Percentiles rank a stretch among this genome's conserved stretches.
These are phyloP conservation scores for Cadophora gregata DNA, from an alignment of 2,329 filamentous ascomycete genomes.

Conservation along the genomic window DNA sequence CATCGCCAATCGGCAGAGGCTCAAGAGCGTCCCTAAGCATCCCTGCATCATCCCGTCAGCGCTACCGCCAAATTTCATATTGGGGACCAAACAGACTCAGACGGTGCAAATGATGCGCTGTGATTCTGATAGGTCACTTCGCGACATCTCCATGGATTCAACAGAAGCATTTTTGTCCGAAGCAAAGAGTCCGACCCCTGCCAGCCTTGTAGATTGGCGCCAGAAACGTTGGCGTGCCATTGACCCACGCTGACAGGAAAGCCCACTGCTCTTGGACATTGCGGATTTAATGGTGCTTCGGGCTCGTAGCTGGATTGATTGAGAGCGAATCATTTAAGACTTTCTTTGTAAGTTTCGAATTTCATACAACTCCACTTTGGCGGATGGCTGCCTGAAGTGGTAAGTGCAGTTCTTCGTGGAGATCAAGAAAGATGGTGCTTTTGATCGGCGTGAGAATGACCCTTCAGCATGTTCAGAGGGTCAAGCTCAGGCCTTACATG, in stretches of 20 bases:
- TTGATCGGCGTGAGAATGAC: background rate
- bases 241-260: constrained; percentile 9
- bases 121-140: constrained; percentile 4
- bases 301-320: background rate
- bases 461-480: background rate
- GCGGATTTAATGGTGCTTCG: constrained; percentile 20
- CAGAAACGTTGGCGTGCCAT: background rate
- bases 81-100: background rate
- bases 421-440: background rate
- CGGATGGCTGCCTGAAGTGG: background rate
- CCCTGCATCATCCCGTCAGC: constrained; percentile 6
- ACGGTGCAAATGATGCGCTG: background rate
- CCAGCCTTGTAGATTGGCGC: background rate
- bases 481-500: background rate
- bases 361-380: background rate
- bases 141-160: background rate
- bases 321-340: background rate
- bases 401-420: background rate
- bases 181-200: constrained; percentile 21
- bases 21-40: too few relatives aligned
- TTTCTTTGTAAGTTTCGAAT: background rate
- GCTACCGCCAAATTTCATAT: background rate
- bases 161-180: background rate
- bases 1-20: constrained; percentile 22
- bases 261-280: constrained; percentile 6